These are phyloP conservation scores for Porcisia deanei DNA, from an alignment of 208 protist genomes.

Conservation along the genomic window DNA sequence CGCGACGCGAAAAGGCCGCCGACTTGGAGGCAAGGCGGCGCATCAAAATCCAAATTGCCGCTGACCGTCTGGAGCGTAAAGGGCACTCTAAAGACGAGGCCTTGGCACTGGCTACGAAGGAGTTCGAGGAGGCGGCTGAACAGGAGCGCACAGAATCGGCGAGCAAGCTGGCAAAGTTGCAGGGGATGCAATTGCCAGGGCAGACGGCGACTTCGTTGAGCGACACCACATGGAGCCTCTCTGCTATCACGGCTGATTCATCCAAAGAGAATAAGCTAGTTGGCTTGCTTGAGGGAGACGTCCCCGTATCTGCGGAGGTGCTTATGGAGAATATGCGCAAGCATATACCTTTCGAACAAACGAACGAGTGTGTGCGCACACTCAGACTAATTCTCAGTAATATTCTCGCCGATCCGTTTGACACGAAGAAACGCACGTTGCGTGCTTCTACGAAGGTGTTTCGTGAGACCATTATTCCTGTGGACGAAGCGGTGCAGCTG, in stretches of 20 bases:
- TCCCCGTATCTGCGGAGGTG: constrained; percentile 9
- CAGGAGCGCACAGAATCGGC: constrained; percentile 41
- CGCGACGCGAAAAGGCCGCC: constrained; percentile 50
- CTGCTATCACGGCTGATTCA: constrained; percentile 16
- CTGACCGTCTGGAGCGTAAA: constrained; percentile 67
- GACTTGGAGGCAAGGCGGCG: constrained; percentile 54
- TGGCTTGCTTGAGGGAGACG: constrained; percentile 33
- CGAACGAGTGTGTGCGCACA: constrained; percentile 39
- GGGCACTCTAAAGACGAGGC: constrained; percentile 63
- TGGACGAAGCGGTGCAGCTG: constrained; percentile 50
- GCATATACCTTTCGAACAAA: constrained; percentile 15
- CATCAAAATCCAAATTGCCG: constrained; percentile 67
- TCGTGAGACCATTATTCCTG: constrained; percentile 41
- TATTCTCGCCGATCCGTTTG: constrained; percentile 63
- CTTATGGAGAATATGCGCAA: constrained; percentile 37
- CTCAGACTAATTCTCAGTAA: constrained; percentile 68
- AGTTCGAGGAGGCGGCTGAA: constrained; percentile 47
- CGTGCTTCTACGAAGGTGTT: constrained; percentile 61
- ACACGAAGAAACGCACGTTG: constrained; percentile 67
- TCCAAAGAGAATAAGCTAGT: constrained; percentile 24
- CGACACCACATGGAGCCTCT: constrained; percentile 44
- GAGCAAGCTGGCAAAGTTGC: constrained; percentile 20
- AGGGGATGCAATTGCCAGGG: not conserved
- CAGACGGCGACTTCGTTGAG: not conserved
- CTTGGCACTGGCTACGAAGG: constrained; percentile 33